Percentiles rank a stretch among this genome's conserved stretches.
These are phyloP conservation scores for Candida freyschussii DNA, from an alignment of 1,139 yeast species.

Conservation along the genomic window DNA sequence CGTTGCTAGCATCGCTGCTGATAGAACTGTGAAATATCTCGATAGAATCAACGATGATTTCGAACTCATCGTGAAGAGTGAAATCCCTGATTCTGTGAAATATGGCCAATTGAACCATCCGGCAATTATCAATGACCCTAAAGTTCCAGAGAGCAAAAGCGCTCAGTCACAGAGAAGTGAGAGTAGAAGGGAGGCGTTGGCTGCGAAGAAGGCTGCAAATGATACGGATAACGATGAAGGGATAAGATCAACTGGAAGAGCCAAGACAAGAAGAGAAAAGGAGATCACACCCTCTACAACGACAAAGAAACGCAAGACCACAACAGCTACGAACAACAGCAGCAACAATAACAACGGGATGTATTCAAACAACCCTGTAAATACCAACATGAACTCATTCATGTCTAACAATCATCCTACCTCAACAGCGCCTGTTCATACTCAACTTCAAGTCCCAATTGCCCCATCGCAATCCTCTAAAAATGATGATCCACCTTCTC, in stretches of 20 bases:
- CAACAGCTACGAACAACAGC: constrained; percentile 1
- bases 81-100: constrained; percentile 55
- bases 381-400: constrained; percentile 1
- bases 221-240: constrained; percentile 15
- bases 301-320: constrained; percentile 21
- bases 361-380: constrained; percentile 1
- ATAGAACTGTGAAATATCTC: constrained; percentile 64
- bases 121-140: constrained; percentile 62
- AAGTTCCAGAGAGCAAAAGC: constrained; percentile 44
- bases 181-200: constrained; percentile 85
- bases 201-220: constrained; percentile 56
- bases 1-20: constrained; percentile 89
- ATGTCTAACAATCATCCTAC: constrained; percentile 8
- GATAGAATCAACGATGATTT: constrained; percentile 76
- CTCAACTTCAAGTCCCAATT: neutral
- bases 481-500: constrained; percentile 10
- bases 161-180: constrained; percentile 74
- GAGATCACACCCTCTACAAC: constrained; percentile 17
- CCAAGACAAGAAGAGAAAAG: constrained; percentile 14
- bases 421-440: constrained; percentile 9
- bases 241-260: constrained; percentile 8
- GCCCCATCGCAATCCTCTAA: neutral
- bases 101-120: constrained; percentile 83
- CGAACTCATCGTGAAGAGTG: constrained; percentile 64
- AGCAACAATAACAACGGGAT: constrained; percentile 1